Evolutionary conservation across 1,284 basidiomycete species (phyloP).

Genomic region (Puccinia hordei): DNA sequence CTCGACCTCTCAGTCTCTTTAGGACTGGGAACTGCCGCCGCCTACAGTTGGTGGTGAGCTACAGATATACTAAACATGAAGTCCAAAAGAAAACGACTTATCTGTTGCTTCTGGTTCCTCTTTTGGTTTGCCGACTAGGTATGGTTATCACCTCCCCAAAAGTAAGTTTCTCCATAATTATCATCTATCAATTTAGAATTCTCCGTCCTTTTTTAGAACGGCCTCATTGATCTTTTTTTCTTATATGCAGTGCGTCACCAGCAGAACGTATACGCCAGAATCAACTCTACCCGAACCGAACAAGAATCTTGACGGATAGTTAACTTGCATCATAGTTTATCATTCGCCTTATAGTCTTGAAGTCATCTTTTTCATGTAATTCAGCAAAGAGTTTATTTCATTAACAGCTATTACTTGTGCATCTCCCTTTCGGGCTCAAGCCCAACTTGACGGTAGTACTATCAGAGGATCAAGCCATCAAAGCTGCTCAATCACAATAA

Average conservation of each 20-base stretch:
- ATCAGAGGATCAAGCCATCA: no score
- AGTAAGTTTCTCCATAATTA: slow-evolving; percentile 4
- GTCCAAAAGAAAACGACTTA: not conserved
- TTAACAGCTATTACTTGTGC: no score
- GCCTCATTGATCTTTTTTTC: not conserved
- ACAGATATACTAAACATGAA: not conserved
- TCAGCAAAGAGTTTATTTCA: no score
- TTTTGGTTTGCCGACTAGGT: slow-evolving; percentile 18
- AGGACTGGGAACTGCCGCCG: slow-evolving; percentile 43
- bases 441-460: no score
- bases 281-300: slow-evolving; percentile 32
- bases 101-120: not conserved
- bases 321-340: no score
- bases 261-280: slow-evolving; percentile 45
- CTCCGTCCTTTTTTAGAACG: not conserved
- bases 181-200: not conserved
- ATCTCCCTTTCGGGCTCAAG: no score
- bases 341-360: no score
- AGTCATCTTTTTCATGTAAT: no score
- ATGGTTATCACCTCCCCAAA: slow-evolving; percentile 46
- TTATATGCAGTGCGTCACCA: slow-evolving; percentile 29
- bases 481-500: no score
- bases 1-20: slow-evolving; percentile 46
- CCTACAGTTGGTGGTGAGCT: slow-evolving; percentile 45
- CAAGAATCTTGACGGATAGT: slow-evolving; percentile 18